A percentile compares a stretch with the other conserved stretches of the same genome.
Conservation (phyloP, 2,329 filamentous ascomycete species). For the Colletotrichum sp. region DNA sequence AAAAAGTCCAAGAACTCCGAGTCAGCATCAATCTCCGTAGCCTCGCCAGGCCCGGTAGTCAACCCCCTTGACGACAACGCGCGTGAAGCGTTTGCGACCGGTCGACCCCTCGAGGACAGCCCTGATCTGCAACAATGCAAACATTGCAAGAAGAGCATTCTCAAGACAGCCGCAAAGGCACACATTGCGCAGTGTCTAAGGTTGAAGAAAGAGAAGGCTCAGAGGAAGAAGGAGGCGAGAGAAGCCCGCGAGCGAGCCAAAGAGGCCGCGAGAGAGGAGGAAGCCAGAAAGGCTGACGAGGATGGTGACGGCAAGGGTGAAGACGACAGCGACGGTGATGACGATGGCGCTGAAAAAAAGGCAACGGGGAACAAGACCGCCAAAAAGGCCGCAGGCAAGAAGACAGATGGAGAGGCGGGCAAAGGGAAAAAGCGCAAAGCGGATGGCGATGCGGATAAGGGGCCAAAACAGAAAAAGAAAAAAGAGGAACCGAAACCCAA, state of each 20-base stretch:
- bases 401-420: conserved; percentile 61
- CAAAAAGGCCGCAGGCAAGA: conserved; percentile 72
- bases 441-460: conserved; percentile 79
- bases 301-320: conserved; percentile 55
- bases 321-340: conserved; percentile 51
- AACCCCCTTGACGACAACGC: conserved; percentile 78
- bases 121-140: conserved; percentile 87
- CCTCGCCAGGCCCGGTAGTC: conserved; percentile 61
- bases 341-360: conserved; percentile 49
- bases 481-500: conserved; percentile 91
- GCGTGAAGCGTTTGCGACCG: conserved; percentile 80
- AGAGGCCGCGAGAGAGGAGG: conserved; percentile 63
- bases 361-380: conserved; percentile 43
- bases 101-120: conserved; percentile 80
- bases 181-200: conserved; percentile 87
- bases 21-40: conserved; percentile 37
- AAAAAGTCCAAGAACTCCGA: conserved; percentile 58
- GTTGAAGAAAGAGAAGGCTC: conserved; percentile 82
- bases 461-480: conserved; percentile 89
- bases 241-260: conserved; percentile 72
- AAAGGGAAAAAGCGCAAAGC: conserved; percentile 83
- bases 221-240: conserved; percentile 76
- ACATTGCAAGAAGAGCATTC: conserved; percentile 89
- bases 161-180: conserved; percentile 74
- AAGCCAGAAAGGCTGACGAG: conserved; percentile 56